Conservation (phyloP, 2,329 filamentous ascomycete genomes). For the Rhynchosporium secalis region DNA sequence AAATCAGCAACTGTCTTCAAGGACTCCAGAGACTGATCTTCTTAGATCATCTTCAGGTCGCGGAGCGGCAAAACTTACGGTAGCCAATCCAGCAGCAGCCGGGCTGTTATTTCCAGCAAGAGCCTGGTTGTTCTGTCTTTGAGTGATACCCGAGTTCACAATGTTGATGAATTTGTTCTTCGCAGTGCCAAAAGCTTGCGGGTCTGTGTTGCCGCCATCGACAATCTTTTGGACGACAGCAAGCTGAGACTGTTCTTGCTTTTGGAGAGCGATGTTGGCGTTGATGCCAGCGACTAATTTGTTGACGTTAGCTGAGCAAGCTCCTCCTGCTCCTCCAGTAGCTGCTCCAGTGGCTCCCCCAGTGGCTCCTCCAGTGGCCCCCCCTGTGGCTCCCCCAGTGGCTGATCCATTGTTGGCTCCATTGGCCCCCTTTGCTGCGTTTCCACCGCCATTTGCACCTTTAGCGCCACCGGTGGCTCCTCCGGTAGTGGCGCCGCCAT, state of each 20-base stretch:
- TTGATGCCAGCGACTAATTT: slow-evolving; percentile 25
- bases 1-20: no score
- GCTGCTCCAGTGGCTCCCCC: no score
- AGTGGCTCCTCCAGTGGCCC: no score
- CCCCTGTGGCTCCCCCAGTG: no score
- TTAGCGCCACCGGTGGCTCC: no score
- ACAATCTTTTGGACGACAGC: slow-evolving; percentile 17
- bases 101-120: slow-evolving; percentile 18
- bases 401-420: no score
- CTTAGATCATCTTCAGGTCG: not conserved
- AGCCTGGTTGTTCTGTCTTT: slow-evolving; percentile 22
- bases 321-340: no score
- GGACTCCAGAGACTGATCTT: no score
- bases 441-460: no score
- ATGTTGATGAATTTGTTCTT: slow-evolving; percentile 24
- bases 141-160: slow-evolving; percentile 21
- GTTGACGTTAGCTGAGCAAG: slow-evolving; percentile 19
- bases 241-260: slow-evolving; percentile 23
- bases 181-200: slow-evolving; percentile 13
- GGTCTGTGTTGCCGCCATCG: slow-evolving; percentile 1
- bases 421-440: no score
- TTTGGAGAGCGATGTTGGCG: slow-evolving; percentile 26
- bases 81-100: slow-evolving; percentile 22
- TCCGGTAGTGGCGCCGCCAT: no score
- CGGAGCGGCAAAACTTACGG: slow-evolving; percentile 8